phyloP scores from a whole-genome alignment of 495 filamentous ascomycete genomes.

The Parmelia sp. region DNA sequence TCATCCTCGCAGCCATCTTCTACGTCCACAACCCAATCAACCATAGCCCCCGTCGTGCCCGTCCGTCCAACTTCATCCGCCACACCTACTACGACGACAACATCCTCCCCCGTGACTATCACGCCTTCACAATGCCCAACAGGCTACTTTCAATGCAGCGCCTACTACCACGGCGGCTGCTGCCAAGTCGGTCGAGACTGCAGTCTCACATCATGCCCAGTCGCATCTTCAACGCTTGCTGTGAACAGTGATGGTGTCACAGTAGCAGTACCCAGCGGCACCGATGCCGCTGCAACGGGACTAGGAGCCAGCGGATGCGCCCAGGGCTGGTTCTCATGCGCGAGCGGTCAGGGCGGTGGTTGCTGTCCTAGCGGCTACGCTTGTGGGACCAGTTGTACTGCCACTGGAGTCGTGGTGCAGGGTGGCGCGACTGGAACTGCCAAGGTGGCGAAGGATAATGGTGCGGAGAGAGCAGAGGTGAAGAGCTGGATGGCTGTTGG shows the following conservation, averaged over 20 bases:
- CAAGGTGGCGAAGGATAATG: conserved; percentile 51
- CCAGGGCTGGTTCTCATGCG: conserved; percentile 71
- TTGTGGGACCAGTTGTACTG: conserved; percentile 70
- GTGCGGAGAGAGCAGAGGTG: conserved; percentile 9
- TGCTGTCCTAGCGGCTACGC: conserved; percentile 73
- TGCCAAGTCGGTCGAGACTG: conserved; percentile 81
- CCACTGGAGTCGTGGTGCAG: conserved; percentile 32
- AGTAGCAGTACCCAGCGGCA: conserved; percentile 31
- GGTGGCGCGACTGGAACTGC: conserved; percentile 42
- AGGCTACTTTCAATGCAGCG: conserved; percentile 68
- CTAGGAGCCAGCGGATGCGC: conserved; percentile 49
- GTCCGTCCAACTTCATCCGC: conserved; percentile 46
- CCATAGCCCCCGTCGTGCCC: conserved; percentile 36
- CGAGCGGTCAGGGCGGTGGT: conserved; percentile 56
- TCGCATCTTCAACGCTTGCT: conserved; percentile 51
- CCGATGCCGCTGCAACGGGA: conserved; percentile 28
- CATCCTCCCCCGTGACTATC: conserved; percentile 29
- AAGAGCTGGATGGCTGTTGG: not conserved
- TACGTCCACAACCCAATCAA: conserved; percentile 31
- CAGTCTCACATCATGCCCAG: conserved; percentile 62
- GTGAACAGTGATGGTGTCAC: conserved; percentile 58
- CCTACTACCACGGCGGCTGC: conserved; percentile 63
- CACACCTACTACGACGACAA: conserved; percentile 33
- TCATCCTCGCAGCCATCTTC: conserved; percentile 28
- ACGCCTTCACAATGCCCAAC: conserved; percentile 55